Percentiles rank a stretch among this genome's conserved stretches.
phyloP scores from a whole-genome alignment of 805 yeast species.

The Pichia cephalocereana region DNA sequence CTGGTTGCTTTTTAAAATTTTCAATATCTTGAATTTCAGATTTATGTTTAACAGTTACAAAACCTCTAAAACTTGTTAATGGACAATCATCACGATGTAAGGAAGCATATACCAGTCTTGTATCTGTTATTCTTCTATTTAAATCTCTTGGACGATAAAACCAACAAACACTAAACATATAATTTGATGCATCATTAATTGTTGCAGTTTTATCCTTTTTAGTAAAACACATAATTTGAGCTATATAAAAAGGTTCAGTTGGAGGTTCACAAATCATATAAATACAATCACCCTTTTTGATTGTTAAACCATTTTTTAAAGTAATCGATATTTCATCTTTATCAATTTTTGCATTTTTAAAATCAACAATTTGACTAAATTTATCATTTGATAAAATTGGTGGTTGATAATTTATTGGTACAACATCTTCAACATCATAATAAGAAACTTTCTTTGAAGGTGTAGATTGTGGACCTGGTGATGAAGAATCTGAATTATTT shows the following conservation, averaged over 20 bases:
- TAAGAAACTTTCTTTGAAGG: constrained; percentile 4
- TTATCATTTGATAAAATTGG: constrained; percentile 26
- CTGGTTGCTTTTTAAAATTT: constrained; percentile 47
- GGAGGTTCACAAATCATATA: constrained; percentile 89
- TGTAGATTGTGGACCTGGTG: constrained; percentile 1
- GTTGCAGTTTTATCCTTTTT: constrained; percentile 26
- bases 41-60: constrained; percentile 58
- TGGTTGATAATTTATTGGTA: constrained; percentile 48
- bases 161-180: constrained; percentile 74
- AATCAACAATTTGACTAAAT: constrained; percentile 35
- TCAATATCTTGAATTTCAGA: constrained; percentile 56
- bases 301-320: constrained; percentile 29
- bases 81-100: constrained; percentile 85
- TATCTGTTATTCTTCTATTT: constrained; percentile 53
- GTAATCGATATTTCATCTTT: constrained; percentile 27
- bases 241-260: constrained; percentile 89
- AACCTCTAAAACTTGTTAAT: constrained; percentile 62
- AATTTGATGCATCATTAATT: constrained; percentile 42
- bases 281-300: constrained; percentile 55
- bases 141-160: constrained; percentile 84
- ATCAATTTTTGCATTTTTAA: constrained; percentile 33
- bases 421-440: constrained; percentile 23
- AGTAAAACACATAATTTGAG: constrained; percentile 68
- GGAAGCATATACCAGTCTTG: constrained; percentile 73
- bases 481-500: neutral